These are phyloP conservation scores for Acanthamoeba lenticulata DNA, from an alignment of 208 protist genomes.

Conservation along the genomic window DNA sequence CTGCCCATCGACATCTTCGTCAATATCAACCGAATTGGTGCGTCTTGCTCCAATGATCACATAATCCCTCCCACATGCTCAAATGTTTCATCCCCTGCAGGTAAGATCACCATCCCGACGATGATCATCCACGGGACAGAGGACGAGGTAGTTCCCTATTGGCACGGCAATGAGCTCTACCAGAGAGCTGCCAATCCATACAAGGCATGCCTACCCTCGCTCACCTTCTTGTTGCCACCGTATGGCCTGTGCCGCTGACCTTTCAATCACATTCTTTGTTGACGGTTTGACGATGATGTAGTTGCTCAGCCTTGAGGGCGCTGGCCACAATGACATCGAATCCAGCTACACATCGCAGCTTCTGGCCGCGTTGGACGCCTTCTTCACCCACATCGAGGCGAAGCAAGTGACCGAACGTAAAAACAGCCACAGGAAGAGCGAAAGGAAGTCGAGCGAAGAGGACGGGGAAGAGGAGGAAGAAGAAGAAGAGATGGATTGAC, in stretches of 20 bases:
- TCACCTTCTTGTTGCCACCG: no score
- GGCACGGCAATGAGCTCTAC: constrained; percentile 32
- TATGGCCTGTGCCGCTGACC: no score
- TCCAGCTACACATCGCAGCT: neutral
- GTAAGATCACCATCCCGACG: constrained; percentile 3
- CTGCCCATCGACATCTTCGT: constrained; percentile 61
- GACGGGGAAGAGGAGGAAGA: neutral
- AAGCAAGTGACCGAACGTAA: no score
- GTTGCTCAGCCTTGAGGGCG: constrained; percentile 30
- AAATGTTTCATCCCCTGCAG: neutral
- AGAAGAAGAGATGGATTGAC: no score
- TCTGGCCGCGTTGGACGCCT: neutral
- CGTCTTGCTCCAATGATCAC: neutral
- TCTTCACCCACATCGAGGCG: neutral
- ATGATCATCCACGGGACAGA: constrained; percentile 41
- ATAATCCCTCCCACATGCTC: neutral
- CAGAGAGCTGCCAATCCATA: neutral
- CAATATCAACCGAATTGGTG: constrained; percentile 39
- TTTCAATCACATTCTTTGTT: neutral
- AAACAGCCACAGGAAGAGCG: neutral
- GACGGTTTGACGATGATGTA: neutral
- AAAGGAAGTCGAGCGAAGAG: neutral
- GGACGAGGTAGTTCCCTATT: constrained; percentile 47
- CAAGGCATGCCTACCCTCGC: neutral
- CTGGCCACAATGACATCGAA: constrained; percentile 44